Conservation (phyloP, 257 asterid genomes). For the Ilex asprella region DNA sequence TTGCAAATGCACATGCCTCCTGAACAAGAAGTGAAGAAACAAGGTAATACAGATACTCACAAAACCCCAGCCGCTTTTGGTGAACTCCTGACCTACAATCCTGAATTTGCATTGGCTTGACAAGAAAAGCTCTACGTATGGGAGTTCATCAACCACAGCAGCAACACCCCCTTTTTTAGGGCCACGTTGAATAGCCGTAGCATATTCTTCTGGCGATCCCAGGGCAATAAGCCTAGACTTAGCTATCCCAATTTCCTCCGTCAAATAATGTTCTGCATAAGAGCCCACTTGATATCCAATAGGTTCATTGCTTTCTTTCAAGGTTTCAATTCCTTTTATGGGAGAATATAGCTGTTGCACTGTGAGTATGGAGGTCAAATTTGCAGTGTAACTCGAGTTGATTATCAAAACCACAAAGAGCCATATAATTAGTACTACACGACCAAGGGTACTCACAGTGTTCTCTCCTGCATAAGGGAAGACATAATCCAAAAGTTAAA, state of each 20-base stretch:
- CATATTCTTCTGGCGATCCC: slow-evolving; percentile 52
- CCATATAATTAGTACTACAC: slow-evolving; percentile 57
- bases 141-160: slow-evolving; percentile 64
- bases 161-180: slow-evolving; percentile 56
- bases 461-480: slow-evolving; percentile 38
- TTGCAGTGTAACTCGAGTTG: slow-evolving; percentile 67
- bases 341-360: slow-evolving; percentile 56
- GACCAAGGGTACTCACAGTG: slow-evolving; percentile 48
- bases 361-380: slow-evolving; percentile 63
- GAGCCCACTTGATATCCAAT: slow-evolving; percentile 74
- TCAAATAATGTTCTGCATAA: slow-evolving; percentile 47
- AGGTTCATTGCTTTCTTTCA: slow-evolving; percentile 37
- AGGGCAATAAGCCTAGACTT: slow-evolving; percentile 48
- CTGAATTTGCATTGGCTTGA: slow-evolving; percentile 45
- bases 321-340: slow-evolving; percentile 46
- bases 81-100: slow-evolving; percentile 51
- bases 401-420: slow-evolving; percentile 54
- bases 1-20: background rate
- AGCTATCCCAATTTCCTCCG: slow-evolving; percentile 38
- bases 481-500: background rate
- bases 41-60: slow-evolving; percentile 35
- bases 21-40: background rate
- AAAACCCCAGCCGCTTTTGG: slow-evolving; percentile 68
- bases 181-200: slow-evolving; percentile 39
- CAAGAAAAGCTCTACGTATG: slow-evolving; percentile 49